These are phyloP conservation scores for Malus hybrid DNA, from an alignment of 331 rosid species.

Conservation along the genomic window DNA sequence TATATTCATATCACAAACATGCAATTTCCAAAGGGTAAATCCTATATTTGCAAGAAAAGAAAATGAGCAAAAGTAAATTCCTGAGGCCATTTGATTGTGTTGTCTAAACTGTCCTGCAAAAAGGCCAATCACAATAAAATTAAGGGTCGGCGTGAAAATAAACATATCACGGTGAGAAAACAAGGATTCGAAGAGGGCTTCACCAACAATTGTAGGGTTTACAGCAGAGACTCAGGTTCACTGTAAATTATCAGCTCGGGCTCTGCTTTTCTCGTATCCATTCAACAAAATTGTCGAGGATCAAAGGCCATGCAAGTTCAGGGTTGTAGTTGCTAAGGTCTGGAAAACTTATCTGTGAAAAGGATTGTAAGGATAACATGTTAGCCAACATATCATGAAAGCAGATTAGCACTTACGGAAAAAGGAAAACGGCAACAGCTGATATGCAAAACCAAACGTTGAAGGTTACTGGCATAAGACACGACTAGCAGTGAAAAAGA, in stretches of 20 bases:
- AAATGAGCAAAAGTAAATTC: slow-evolving; percentile 5
- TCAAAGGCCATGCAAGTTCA: slow-evolving; percentile 93
- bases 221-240: slow-evolving; percentile 36
- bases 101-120: slow-evolving; percentile 36
- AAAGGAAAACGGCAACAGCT: background rate
- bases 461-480: background rate
- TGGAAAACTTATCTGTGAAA: slow-evolving; percentile 74
- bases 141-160: background rate
- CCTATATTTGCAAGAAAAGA: background rate
- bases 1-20: slow-evolving; percentile 20
- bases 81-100: slow-evolving; percentile 23
- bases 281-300: slow-evolving; percentile 89
- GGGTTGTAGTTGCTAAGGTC: slow-evolving; percentile 60
- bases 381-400: background rate
- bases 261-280: slow-evolving; percentile 65
- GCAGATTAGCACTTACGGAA: background rate
- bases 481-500: background rate
- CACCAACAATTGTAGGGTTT: slow-evolving; percentile 26
- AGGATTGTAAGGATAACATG: background rate
- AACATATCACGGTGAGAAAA: background rate
- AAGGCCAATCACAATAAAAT: slow-evolving; percentile 16
- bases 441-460: background rate
- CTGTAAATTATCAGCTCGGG: slow-evolving; percentile 19
- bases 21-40: slow-evolving; percentile 1
- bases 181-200: slow-evolving; percentile 9